phyloP scores from a whole-genome alignment of 1,284 basidiomycete genomes.

The Ceratobasidium sp. region DNA sequence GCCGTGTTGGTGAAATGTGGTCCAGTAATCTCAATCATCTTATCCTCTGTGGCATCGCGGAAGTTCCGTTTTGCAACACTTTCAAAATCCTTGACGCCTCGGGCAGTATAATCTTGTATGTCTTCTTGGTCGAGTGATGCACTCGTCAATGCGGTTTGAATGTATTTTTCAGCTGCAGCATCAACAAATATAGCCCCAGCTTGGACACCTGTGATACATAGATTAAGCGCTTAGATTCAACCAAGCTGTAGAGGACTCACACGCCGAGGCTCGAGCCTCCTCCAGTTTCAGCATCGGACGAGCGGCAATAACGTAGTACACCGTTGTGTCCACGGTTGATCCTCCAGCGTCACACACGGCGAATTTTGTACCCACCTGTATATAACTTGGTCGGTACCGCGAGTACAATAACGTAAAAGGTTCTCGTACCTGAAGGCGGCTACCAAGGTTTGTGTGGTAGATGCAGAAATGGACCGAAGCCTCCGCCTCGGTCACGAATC shows the following conservation, averaged over 20 bases:
- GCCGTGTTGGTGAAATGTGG: slow-evolving; percentile 19
- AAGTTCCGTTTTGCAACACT: slow-evolving; percentile 19
- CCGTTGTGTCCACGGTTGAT: slow-evolving; percentile 44
- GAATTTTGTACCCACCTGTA: slow-evolving; percentile 30
- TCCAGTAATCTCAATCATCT: background rate
- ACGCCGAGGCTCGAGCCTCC: slow-evolving; percentile 27
- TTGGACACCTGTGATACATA: slow-evolving; percentile 32
- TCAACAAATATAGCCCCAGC: slow-evolving; percentile 36
- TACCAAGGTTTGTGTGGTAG: slow-evolving; percentile 37
- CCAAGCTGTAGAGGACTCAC: background rate
- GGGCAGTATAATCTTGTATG: slow-evolving; percentile 14
- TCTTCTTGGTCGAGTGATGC: slow-evolving; percentile 8
- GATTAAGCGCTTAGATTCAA: background rate
- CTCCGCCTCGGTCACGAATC: slow-evolving; percentile 45
- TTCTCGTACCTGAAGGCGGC: slow-evolving; percentile 11
- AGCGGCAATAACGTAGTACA: slow-evolving; percentile 26
- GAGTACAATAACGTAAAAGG: slow-evolving; percentile 40
- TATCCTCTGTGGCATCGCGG: background rate
- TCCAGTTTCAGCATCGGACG: slow-evolving; percentile 28
- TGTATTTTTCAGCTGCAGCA: slow-evolving; percentile 12
- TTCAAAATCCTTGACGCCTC: slow-evolving; percentile 34
- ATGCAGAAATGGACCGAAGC: slow-evolving; percentile 45
- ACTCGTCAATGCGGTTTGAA: slow-evolving; percentile 4
- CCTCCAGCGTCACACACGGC: slow-evolving; percentile 45
- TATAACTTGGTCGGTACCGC: slow-evolving; percentile 2